Evolutionary conservation across 306 rosid species (phyloP).

Genomic region (Lagenaria siceraria): DNA sequence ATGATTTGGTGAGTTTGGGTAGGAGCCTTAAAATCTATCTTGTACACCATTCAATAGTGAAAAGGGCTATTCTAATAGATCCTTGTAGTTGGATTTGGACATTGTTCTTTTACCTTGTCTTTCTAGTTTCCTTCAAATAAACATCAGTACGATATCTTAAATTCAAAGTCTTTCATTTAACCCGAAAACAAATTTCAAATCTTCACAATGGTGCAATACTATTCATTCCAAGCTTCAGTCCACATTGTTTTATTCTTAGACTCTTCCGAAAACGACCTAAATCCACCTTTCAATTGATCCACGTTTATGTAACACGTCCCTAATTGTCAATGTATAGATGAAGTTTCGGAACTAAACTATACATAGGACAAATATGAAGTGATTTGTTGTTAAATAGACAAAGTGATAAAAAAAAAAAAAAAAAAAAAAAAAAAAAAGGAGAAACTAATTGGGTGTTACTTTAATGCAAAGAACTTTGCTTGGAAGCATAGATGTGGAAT

Average conservation of each 20-base stretch:
- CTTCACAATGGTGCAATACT: neutral
- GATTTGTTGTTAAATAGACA: no score
- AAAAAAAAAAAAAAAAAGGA: neutral
- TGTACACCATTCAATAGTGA: conserved; percentile 2
- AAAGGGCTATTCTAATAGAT: neutral
- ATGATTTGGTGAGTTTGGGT: conserved; percentile 11
- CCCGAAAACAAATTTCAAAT: neutral
- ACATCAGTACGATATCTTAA: neutral
- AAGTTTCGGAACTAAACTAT: neutral
- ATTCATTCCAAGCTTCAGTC: neutral
- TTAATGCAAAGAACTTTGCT: neutral
- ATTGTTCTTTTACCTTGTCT: neutral
- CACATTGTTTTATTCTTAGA: neutral
- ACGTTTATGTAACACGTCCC: neutral
- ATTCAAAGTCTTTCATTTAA: neutral
- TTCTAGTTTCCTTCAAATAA: neutral
- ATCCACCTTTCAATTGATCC: neutral
- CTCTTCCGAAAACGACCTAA: neutral
- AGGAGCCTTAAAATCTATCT: neutral
- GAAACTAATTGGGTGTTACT: neutral
- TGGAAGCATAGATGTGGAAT: conserved; percentile 4
- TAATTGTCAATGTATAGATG: neutral
- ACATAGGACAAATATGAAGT: neutral
- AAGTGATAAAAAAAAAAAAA: neutral
- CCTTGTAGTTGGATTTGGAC: neutral